A percentile compares a stretch with the other conserved stretches of the same genome.
Evolutionary conservation across 2,329 filamentous ascomycete genomes (phyloP).

Genomic region (Trichoderma aggressivum): DNA sequence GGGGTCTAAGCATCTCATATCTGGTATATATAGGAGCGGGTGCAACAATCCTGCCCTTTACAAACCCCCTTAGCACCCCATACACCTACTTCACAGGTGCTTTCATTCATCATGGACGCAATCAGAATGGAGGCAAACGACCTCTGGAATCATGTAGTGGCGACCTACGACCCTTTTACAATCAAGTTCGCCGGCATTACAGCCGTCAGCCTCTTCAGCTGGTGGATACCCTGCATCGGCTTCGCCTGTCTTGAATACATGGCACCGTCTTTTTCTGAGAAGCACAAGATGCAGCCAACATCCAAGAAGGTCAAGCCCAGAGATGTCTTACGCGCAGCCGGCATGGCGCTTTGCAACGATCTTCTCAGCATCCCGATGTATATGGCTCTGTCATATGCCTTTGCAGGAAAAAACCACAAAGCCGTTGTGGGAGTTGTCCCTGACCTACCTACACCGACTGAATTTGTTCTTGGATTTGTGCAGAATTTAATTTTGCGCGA

Average conservation of each 20-base stretch:
- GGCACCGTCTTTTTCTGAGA: conserved; percentile 44
- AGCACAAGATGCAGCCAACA: conserved; percentile 53
- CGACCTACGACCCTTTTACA: conserved; percentile 27
- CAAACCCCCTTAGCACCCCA: not conserved
- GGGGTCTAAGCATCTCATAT: not conserved
- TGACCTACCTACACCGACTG: conserved; percentile 34
- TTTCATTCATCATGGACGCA: not conserved
- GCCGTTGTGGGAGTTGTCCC: conserved; percentile 20
- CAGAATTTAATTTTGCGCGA: conserved; percentile 45
- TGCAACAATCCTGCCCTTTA: not conserved
- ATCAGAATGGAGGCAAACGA: not conserved
- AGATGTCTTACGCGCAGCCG: conserved; percentile 28
- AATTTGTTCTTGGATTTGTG: conserved; percentile 40
- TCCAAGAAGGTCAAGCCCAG: conserved; percentile 47
- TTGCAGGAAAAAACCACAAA: not conserved
- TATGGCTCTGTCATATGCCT: not conserved
- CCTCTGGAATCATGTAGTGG: conserved; percentile 26
- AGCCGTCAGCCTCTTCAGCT: conserved; percentile 41
- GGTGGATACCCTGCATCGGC: conserved; percentile 42
- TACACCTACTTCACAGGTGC: not conserved
- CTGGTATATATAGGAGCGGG: not conserved
- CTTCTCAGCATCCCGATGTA: not conserved
- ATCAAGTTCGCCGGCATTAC: conserved; percentile 43
- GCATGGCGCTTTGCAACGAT: not conserved
- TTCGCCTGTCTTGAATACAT: conserved; percentile 43